Conservation (phyloP, 257 asterid species). For the Ligustrum vulgare region DNA sequence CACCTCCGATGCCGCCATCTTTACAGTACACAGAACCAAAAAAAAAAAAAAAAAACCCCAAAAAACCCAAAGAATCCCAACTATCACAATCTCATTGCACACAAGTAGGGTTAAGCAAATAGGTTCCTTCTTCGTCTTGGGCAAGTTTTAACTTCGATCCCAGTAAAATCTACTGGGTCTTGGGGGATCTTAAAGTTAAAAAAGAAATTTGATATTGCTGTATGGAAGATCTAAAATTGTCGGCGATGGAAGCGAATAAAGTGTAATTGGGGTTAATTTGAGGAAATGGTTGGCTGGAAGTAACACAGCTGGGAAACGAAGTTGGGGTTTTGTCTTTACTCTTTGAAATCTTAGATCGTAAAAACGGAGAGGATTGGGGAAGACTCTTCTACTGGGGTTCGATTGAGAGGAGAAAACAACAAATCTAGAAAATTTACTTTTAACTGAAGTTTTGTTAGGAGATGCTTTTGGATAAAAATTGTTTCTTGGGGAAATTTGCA, state of each 20-base stretch:
- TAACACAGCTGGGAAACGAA: conserved; percentile 28
- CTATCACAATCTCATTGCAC: conserved; percentile 28
- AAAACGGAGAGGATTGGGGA: neutral
- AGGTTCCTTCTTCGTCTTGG: neutral
- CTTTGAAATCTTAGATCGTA: neutral
- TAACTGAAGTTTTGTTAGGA: neutral
- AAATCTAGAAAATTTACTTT: neutral
- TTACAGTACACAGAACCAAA: neutral
- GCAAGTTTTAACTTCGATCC: conserved; percentile 17
- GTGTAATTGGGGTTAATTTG: conserved; percentile 9
- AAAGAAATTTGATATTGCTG: neutral
- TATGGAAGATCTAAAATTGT: conserved; percentile 29
- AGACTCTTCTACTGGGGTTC: neutral
- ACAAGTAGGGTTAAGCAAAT: neutral
- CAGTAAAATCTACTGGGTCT: conserved; percentile 19
- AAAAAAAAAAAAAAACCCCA: conserved; percentile 3
- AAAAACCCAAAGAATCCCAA: conserved; percentile 10
- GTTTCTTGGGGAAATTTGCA: neutral
- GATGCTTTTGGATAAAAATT: neutral
- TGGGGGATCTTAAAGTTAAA: conserved; percentile 23
- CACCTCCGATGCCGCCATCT: conserved; percentile 48
- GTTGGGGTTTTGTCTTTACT: conserved; percentile 3
- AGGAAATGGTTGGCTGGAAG: conserved; percentile 24
- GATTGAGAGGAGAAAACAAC: neutral
- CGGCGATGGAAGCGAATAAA: conserved; percentile 23